Conservation (phyloP, 2,329 filamentous ascomycete genomes). For the Sphaceloma murrayae region DNA sequence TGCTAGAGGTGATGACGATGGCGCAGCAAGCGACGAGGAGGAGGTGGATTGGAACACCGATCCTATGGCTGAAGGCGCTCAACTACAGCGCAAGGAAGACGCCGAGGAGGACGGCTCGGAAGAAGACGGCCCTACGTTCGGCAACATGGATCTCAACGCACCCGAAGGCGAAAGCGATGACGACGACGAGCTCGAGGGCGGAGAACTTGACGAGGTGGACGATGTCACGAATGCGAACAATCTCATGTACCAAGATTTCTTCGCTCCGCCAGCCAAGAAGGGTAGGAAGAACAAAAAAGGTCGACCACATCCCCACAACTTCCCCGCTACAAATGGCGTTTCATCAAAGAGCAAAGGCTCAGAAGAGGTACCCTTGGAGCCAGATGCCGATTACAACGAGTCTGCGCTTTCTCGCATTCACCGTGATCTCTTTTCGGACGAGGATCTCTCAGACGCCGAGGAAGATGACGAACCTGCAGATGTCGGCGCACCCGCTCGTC, state of each 20-base stretch:
- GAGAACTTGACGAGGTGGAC: conserved; percentile 43
- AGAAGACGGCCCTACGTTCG: conserved; percentile 75
- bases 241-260: conserved; percentile 87
- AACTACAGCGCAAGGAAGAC: conserved; percentile 25
- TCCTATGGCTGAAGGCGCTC: conserved; percentile 44
- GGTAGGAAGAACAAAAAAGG: conserved; percentile 46
- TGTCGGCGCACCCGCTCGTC: conserved; percentile 53
- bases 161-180: conserved; percentile 63
- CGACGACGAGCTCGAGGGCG: conserved; percentile 46
- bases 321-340: conserved; percentile 26
- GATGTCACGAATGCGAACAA: conserved; percentile 70
- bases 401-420: conserved; percentile 71
- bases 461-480: conserved; percentile 51
- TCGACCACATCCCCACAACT: conserved; percentile 47
- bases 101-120: conserved; percentile 46
- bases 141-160: conserved; percentile 63
- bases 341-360: conserved; percentile 31
- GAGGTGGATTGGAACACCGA: conserved; percentile 81
- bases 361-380: conserved; percentile 31
- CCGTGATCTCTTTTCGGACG: conserved; percentile 83
- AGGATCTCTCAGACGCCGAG: conserved; percentile 38
- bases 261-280: conserved; percentile 73
- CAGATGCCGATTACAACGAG: conserved; percentile 36
- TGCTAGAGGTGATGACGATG: conserved; percentile 63
- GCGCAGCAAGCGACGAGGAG: conserved; percentile 70